phyloP scores from a whole-genome alignment of 768 basidiomycete genomes.

The Macrocybe gigantea region DNA sequence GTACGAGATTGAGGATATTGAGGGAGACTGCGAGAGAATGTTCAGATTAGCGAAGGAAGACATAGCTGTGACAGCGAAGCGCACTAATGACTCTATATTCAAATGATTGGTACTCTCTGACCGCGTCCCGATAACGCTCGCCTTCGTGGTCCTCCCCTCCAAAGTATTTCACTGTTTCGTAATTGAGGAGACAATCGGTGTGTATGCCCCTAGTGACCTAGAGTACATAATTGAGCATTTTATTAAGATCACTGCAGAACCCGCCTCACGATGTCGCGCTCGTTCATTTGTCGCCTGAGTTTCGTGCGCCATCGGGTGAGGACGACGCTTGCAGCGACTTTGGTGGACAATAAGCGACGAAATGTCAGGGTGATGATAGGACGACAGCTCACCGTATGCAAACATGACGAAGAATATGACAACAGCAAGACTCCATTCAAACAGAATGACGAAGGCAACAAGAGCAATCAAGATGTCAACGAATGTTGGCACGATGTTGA shows the following conservation, averaged over 20 bases:
- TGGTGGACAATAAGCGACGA: conserved; percentile 5
- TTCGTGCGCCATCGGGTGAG: conserved; percentile 72
- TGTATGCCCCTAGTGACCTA: conserved; percentile 81
- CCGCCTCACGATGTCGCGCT: conserved; percentile 64
- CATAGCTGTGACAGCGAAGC: conserved; percentile 14
- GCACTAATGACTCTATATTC: conserved; percentile 72
- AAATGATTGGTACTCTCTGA: conserved; percentile 65
- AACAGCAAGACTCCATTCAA: conserved; percentile 61
- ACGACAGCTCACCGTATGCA: conserved; percentile 50
- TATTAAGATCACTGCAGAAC: background rate
- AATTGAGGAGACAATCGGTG: conserved; percentile 75
- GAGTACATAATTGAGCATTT: conserved; percentile 1
- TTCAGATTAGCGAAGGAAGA: conserved; percentile 3
- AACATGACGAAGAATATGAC: conserved; percentile 72
- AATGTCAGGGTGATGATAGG: background rate
- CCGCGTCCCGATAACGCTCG: conserved; percentile 62
- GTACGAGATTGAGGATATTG: conserved; percentile 70
- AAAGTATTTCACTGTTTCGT: conserved; percentile 87
- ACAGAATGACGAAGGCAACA: conserved; percentile 53
- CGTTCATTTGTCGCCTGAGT: conserved; percentile 75
- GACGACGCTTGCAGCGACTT: conserved; percentile 43
- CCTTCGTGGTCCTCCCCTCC: conserved; percentile 80
- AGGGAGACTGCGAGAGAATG: conserved; percentile 43
- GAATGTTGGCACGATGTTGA: conserved; percentile 78
- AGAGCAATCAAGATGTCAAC: conserved; percentile 74